These are phyloP conservation scores for Backusella westeae DNA, from an alignment of 192 early-diverging fungal genomes.

Conservation along the genomic window DNA sequence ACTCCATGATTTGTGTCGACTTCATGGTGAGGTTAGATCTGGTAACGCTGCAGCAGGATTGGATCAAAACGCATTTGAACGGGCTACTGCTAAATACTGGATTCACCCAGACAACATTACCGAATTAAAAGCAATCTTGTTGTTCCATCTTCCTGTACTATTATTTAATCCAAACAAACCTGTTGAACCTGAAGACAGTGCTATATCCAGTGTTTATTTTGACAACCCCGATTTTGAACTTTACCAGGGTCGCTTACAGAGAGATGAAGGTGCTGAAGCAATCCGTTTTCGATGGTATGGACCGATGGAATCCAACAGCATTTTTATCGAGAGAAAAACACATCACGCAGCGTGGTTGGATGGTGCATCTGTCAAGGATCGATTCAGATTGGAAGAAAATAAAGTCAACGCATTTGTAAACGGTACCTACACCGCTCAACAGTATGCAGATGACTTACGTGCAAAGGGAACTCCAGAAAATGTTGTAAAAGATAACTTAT, in stretches of 20 bases:
- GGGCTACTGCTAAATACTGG: conserved; percentile 94
- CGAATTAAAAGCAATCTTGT: conserved; percentile 89
- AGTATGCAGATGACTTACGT: conserved; percentile 8
- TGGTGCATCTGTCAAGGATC: conserved; percentile 88
- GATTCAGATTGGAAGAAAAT: conserved; percentile 90
- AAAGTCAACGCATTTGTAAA: conserved; percentile 83
- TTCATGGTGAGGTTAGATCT: conserved; percentile 18
- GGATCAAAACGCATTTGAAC: conserved; percentile 58
- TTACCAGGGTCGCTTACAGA: conserved; percentile 85
- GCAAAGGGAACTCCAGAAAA: conserved; percentile 9
- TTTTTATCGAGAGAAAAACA: conserved; percentile 35
- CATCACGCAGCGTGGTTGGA: conserved; percentile 59
- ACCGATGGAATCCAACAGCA: conserved; percentile 16
- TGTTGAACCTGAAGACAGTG: conserved; percentile 63
- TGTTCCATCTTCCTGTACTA: conserved; percentile 90
- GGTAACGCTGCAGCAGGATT: conserved; percentile 24
- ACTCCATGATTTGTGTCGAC: conserved; percentile 30
- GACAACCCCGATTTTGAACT: conserved; percentile 92
- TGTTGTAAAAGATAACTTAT: conserved; percentile 38
- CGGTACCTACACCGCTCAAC: conserved; percentile 59
- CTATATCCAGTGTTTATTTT: conserved; percentile 92
- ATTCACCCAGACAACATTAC: conserved; percentile 95
- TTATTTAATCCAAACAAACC: conserved; percentile 81
- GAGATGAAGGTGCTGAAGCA: conserved; percentile 86
- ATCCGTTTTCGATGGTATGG: conserved; percentile 97